These are phyloP conservation scores for Beauveria brongniartii DNA, from an alignment of 2,329 filamentous ascomycete species.

Conservation along the genomic window DNA sequence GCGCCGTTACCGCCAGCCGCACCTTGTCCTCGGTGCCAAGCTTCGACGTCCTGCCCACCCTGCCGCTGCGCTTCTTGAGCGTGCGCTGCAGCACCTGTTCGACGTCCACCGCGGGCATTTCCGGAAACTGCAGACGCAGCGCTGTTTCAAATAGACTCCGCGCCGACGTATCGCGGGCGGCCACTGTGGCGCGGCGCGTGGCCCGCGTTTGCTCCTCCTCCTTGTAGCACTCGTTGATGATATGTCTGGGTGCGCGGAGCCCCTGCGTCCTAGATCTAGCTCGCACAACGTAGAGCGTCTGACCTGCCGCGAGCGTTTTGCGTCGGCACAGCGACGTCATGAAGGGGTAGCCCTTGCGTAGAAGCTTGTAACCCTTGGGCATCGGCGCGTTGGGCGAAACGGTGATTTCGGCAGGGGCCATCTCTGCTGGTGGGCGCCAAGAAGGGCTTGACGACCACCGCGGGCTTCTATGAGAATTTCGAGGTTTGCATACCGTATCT, in stretches of 20 bases:
- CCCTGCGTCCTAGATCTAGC: slow-evolving; percentile 22
- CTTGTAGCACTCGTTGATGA: slow-evolving; percentile 22
- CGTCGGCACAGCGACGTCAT: slow-evolving; percentile 33
- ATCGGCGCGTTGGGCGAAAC: slow-evolving; percentile 22
- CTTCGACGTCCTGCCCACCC: slow-evolving; percentile 37
- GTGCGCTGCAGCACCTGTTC: slow-evolving; percentile 30
- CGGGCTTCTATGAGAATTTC: not conserved
- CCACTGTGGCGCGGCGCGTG: slow-evolving; percentile 24
- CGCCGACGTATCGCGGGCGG: slow-evolving; percentile 26
- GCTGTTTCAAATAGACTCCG: slow-evolving; percentile 25
- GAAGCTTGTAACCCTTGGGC: slow-evolving; percentile 32
- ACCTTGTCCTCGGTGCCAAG: slow-evolving; percentile 32
- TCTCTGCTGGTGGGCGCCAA: not conserved
- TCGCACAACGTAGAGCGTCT: slow-evolving; percentile 30
- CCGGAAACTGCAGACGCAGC: slow-evolving; percentile 31
- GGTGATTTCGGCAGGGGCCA: slow-evolving; percentile 13
- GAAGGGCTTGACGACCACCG: not conserved
- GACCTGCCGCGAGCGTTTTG: slow-evolving; percentile 24
- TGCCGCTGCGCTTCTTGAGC: slow-evolving; percentile 35
- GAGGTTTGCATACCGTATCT: not conserved
- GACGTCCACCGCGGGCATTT: slow-evolving; percentile 28
- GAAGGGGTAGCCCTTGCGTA: slow-evolving; percentile 34
- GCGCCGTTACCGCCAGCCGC: slow-evolving; percentile 38
- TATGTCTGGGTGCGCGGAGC: slow-evolving; percentile 29
- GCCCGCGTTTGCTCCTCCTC: slow-evolving; percentile 24